These are phyloP conservation scores for Acacia pycnantha DNA, from an alignment of 331 rosid genomes.

Conservation along the genomic window DNA sequence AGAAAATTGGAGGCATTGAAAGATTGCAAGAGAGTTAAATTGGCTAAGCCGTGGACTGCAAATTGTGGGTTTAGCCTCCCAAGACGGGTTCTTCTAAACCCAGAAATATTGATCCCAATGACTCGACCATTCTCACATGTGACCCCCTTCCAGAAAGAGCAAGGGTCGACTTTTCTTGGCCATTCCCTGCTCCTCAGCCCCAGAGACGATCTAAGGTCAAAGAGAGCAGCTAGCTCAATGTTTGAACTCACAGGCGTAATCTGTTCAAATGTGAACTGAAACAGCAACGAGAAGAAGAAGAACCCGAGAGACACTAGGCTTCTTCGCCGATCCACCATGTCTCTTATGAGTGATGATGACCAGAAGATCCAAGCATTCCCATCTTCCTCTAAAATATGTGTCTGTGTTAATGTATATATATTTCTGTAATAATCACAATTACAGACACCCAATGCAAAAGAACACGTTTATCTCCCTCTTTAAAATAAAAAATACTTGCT, in stretches of 20 bases:
- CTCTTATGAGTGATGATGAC: background rate
- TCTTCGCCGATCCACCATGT: conserved; percentile 20
- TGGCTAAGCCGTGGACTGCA: conserved; percentile 57
- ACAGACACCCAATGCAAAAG: conserved; percentile 3
- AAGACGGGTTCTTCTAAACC: conserved; percentile 55
- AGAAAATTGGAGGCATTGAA: conserved; percentile 87
- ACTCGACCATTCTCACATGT: conserved; percentile 59
- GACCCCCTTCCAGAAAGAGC: conserved; percentile 69
- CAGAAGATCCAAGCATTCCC: conserved; percentile 2
- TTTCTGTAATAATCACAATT: conserved; percentile 10
- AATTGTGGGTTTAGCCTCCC: conserved; percentile 45
- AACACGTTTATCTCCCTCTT: background rate
- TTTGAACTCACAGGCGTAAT: background rate
- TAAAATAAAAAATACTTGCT: background rate
- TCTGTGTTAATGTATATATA: background rate
- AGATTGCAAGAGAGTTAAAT: conserved; percentile 53
- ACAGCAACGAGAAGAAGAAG: conserved; percentile 6
- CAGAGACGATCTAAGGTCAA: conserved; percentile 72
- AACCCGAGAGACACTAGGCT: conserved; percentile 6
- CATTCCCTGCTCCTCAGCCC: conserved; percentile 72
- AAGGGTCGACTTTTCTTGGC: conserved; percentile 73
- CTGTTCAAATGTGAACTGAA: conserved; percentile 19
- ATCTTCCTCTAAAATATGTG: background rate
- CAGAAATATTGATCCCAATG: conserved; percentile 49
- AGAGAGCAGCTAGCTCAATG: background rate